Base-by-base conservation (phyloP, 1,284 basidiomycete species). In the Calocybe gambosa region DNA sequence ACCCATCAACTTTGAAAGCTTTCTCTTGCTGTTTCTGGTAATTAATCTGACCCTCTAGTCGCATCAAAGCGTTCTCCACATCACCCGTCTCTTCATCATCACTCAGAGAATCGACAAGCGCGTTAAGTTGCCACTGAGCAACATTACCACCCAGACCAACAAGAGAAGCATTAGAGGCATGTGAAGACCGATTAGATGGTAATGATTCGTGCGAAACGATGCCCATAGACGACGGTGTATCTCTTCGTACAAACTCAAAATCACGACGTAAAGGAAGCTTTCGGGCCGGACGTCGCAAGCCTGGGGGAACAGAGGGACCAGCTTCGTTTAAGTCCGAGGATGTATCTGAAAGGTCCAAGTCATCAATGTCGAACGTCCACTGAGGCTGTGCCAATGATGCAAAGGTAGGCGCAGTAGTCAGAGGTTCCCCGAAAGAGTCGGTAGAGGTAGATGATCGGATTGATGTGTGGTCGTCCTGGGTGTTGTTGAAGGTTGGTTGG, bases 11-110 rank as follows among this genome's bases (percentile, higher is more conserved):
- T 59, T 89, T 89, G 43, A 71, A 70, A 36, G 77, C 77, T 59
- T 86, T 89, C 56, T 82, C 79, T 53, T 75, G 69, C 57, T 84
- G 77, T 55, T 79, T 75, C 52, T 79, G 70, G 0, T 75, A 76
- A 61, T 87, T 89, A 48, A 93, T 87, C 59, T 90, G 81, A 0
- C 90, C 90, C 62, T 93, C 89, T 39, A 93, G 71, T 8, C 85
- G 71, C 33, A 75, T 72, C 50, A 93, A 60, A 5, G 91, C 90
- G 6, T 82, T 85, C 42, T 91, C 88, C 13, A 88, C 84, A 55
- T 87, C 89, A 0, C 89, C 88, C 2, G 63, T 73, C 49, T 82
- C 85, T 18, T 78, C 85, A 6, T 89, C 79, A 47, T 88, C 82
- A 53, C 80, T 85, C 45, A 90, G 62, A 16, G 83, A 85, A 50